These are phyloP conservation scores for Triangularia verruculosa DNA, from an alignment of 2,329 filamentous ascomycete genomes.

Conservation along the genomic window DNA sequence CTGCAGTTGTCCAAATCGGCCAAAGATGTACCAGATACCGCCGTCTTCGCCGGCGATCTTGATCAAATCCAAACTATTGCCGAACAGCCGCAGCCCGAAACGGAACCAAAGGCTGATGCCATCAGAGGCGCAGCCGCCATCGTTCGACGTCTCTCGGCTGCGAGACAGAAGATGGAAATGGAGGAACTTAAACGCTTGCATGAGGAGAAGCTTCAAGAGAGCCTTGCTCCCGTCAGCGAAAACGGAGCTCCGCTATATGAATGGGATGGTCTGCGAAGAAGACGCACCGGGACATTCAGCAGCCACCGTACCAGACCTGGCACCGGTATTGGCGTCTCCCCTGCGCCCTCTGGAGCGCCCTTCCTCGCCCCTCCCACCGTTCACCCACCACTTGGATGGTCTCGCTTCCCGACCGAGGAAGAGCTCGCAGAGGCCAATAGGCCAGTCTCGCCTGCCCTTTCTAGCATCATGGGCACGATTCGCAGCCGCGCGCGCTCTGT, in stretches of 20 bases:
- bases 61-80: conserved; percentile 95
- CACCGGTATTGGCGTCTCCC: conserved; percentile 30
- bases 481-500: conserved; percentile 45
- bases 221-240: conserved; percentile 72
- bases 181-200: conserved; percentile 76
- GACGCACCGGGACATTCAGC: conserved; percentile 47
- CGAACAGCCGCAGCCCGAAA: conserved; percentile 92
- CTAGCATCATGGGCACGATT: conserved; percentile 57
- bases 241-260: conserved; percentile 69
- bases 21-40: conserved; percentile 92
- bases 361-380: conserved; percentile 36
- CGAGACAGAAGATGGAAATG: conserved; percentile 73
- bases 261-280: conserved; percentile 85
- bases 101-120: conserved; percentile 92
- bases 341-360: conserved; percentile 26
- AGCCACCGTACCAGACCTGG: conserved; percentile 39
- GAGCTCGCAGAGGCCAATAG: conserved; percentile 55
- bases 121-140: conserved; percentile 90
- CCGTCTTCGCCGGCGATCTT: conserved; percentile 87
- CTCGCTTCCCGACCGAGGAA: conserved; percentile 69
- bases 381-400: conserved; percentile 85
- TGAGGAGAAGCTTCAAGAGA: conserved; percentile 70
- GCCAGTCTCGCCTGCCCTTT: conserved; percentile 48
- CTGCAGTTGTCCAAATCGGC: conserved; percentile 97
- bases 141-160: conserved; percentile 73